Percentiles rank a stretch among this genome's conserved stretches.
phyloP scores from a whole-genome alignment of 2,329 filamentous ascomycete genomes.

The Sclerotinia minor region DNA sequence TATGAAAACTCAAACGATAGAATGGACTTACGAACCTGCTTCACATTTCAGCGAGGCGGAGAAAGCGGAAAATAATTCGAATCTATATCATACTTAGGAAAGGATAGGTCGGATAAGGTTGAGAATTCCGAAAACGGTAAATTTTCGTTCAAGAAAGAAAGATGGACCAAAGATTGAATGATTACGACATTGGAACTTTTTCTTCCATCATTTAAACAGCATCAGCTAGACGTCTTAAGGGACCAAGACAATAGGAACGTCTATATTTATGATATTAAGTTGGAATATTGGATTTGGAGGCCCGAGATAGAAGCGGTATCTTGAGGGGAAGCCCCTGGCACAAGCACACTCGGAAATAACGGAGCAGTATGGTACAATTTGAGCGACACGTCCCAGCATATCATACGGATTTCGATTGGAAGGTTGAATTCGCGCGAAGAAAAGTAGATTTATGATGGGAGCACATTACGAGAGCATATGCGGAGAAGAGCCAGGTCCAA shows the following conservation, averaged over 20 bases:
- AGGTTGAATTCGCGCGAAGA: rapidly evolving
- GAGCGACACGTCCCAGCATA: not conserved
- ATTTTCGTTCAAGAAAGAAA: not conserved
- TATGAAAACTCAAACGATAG: conserved; percentile 8
- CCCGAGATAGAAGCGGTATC: not conserved
- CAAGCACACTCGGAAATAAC: not conserved
- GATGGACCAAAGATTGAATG: not conserved
- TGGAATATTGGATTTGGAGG: not conserved
- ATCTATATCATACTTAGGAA: not conserved
- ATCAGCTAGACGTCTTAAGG: not conserved
- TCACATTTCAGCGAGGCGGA: not conserved
- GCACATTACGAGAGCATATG: not conserved
- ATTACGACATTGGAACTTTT: not conserved
- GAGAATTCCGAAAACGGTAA: not conserved
- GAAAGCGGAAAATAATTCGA: not conserved
- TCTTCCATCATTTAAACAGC: not conserved
- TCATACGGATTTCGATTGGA: not conserved
- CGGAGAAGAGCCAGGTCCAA: not conserved
- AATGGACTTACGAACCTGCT: conserved; percentile 4
- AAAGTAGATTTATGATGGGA: not conserved
- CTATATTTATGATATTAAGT: not conserved
- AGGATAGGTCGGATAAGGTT: not conserved
- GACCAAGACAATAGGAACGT: not conserved
- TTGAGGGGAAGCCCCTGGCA: not conserved
- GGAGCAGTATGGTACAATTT: not conserved